Percentiles rank a stretch among this genome's conserved stretches.
phyloP scores from a whole-genome alignment of 495 filamentous ascomycete species.

The Tuber melanosporum region DNA sequence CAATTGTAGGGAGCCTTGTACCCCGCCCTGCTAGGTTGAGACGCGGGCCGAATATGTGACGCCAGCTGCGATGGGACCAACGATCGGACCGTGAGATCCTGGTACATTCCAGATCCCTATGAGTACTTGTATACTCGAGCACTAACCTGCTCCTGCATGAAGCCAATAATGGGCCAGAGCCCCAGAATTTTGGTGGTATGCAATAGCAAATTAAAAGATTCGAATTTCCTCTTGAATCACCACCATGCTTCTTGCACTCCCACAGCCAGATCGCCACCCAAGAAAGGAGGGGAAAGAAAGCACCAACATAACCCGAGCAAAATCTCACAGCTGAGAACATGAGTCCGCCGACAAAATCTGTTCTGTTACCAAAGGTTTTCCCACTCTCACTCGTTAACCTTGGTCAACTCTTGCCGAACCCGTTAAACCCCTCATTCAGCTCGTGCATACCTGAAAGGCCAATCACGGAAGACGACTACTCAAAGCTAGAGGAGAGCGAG shows the following conservation, averaged over 20 bases:
- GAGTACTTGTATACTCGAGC: too few species aligned
- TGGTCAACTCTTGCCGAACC: neutral
- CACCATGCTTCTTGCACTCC: neutral
- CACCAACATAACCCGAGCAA: neutral
- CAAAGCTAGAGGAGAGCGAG: neutral
- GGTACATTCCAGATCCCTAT: neutral
- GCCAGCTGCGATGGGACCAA: neutral
- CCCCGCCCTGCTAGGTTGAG: neutral
- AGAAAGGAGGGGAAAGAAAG: neutral
- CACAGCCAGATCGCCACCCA: neutral
- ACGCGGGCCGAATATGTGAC: neutral
- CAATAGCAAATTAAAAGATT: neutral
- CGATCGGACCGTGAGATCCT: neutral
- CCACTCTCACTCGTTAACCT: neutral
- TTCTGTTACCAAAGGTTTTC: neutral
- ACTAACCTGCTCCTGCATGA: too few species aligned
- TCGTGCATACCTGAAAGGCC: neutral
- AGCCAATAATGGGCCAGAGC: too few species aligned
- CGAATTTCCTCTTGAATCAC: neutral
- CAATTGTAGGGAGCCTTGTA: neutral
- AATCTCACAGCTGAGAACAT: neutral
- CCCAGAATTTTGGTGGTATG: too few species aligned
- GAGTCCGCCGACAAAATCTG: neutral
- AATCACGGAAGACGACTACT: neutral
- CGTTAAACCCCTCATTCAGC: neutral